These are phyloP conservation scores for Penicillium concentricum DNA, from an alignment of 2,329 filamentous ascomycete genomes.

Conservation along the genomic window DNA sequence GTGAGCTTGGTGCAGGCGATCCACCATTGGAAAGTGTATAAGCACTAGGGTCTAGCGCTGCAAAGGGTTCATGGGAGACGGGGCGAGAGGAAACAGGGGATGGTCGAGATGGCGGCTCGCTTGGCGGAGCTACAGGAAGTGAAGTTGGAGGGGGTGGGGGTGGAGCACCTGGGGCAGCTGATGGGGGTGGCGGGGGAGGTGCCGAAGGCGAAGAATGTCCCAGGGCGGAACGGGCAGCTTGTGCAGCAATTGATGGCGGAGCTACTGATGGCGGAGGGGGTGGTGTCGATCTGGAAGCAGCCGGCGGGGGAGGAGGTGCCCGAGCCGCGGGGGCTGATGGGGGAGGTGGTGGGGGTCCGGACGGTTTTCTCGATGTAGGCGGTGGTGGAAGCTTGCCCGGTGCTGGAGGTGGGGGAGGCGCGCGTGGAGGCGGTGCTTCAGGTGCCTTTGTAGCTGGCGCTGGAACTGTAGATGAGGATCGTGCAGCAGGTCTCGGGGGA, in stretches of 20 bases:
- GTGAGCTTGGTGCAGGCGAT: constrained; percentile 27
- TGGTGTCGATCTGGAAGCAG: constrained; percentile 48
- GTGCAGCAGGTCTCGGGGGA: constrained; percentile 48
- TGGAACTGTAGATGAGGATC: constrained; percentile 62
- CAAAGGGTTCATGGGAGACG: constrained; percentile 49
- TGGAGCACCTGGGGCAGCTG: constrained; percentile 47
- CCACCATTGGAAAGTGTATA: constrained; percentile 71
- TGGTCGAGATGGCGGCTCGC: constrained; percentile 45
- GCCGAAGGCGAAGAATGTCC: constrained; percentile 43
- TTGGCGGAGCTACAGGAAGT: constrained; percentile 38
- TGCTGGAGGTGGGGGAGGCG: constrained; percentile 65
- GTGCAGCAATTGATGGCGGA: constrained; percentile 53
- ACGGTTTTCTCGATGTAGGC: constrained; percentile 59
- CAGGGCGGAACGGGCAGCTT: constrained; percentile 60
- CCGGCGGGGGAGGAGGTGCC: constrained; percentile 42
- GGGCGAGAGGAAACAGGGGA: constrained; percentile 39
- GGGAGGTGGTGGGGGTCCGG: constrained; percentile 47
- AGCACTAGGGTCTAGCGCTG: constrained; percentile 71
- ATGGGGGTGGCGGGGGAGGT: constrained; percentile 48
- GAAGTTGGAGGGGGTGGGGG: constrained; percentile 37
- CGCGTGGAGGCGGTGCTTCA: constrained; percentile 51
- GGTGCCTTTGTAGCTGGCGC: constrained; percentile 54
- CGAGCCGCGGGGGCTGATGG: constrained; percentile 45
- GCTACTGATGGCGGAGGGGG: constrained; percentile 18
- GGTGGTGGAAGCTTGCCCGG: constrained; percentile 53